These are phyloP conservation scores for Hirschioporus abietinus DNA, from an alignment of 768 basidiomycete genomes.

Conservation along the genomic window DNA sequence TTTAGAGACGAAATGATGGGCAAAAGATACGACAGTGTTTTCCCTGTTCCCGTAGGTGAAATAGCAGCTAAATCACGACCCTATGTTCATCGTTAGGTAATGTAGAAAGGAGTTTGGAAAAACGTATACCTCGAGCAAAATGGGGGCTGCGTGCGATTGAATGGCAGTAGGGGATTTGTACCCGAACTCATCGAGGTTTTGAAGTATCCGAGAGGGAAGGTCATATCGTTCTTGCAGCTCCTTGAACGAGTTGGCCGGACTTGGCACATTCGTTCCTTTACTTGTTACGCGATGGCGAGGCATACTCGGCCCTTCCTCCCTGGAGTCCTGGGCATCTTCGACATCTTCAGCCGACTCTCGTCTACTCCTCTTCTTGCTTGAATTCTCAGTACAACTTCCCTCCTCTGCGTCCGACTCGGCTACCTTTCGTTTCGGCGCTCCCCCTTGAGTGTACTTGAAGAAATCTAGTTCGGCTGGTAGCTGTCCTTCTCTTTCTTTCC, in stretches of 20 bases:
- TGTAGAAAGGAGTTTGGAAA: neutral
- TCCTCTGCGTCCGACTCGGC: conserved; percentile 10
- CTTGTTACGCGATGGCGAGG: conserved; percentile 61
- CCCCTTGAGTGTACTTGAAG: conserved; percentile 77
- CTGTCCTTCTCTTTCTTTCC: conserved; percentile 30
- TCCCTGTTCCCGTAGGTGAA: conserved; percentile 96
- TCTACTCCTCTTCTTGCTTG: conserved; percentile 27
- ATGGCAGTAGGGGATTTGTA: conserved; percentile 73
- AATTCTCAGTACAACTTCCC: conserved; percentile 10
- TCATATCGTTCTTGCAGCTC: conserved; percentile 53
- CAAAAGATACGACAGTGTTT: conserved; percentile 88
- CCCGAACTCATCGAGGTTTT: conserved; percentile 56
- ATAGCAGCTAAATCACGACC: conserved; percentile 86
- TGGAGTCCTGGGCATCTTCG: conserved; percentile 19
- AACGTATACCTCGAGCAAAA: conserved; percentile 60
- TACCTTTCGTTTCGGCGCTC: conserved; percentile 47
- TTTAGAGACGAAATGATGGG: conserved; percentile 65
- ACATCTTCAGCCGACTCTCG: conserved; percentile 17
- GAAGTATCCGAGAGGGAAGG: conserved; percentile 53
- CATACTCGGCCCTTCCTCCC: conserved; percentile 21
- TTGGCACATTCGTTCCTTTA: conserved; percentile 70
- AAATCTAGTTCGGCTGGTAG: conserved; percentile 83
- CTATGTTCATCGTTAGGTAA: conserved; percentile 29
- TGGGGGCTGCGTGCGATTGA: conserved; percentile 75
- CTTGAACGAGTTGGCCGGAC: conserved; percentile 51